Conservation (phyloP, 768 basidiomycete species). For the Mycena leptocephala region DNA sequence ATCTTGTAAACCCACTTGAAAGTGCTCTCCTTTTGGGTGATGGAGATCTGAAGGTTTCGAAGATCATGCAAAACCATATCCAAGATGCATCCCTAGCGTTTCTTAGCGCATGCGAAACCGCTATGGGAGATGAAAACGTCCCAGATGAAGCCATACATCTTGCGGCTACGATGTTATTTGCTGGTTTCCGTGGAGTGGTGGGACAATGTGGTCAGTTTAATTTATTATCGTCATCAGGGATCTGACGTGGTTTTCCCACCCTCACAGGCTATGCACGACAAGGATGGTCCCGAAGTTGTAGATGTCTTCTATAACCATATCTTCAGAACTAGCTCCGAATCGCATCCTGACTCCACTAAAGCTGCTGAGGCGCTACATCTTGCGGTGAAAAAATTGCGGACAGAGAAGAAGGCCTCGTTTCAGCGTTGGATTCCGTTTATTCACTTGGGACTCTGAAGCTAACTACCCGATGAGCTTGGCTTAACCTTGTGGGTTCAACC, state of each 20-base stretch:
- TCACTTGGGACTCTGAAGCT: slow-evolving; percentile 15
- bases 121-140: slow-evolving; percentile 18
- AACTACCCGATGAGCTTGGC: neutral
- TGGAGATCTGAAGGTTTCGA: slow-evolving; percentile 20
- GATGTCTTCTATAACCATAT: slow-evolving; percentile 10
- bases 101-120: slow-evolving; percentile 20
- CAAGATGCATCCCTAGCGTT: slow-evolving; percentile 16
- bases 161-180: slow-evolving; percentile 10
- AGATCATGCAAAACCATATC: slow-evolving; percentile 17
- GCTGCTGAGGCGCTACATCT: no score
- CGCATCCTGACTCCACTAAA: slow-evolving; percentile 7
- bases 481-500: slow-evolving; percentile 19
- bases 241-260: neutral
- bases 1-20: slow-evolving; percentile 11
- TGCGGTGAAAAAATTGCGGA: slow-evolving; percentile 10
- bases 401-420: slow-evolving; percentile 25
- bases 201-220: slow-evolving; percentile 22
- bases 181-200: no score
- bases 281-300: slow-evolving; percentile 15
- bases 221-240: slow-evolving; percentile 13
- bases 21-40: slow-evolving; percentile 12
- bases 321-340: neutral
- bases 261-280: slow-evolving; percentile 9
- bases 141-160: slow-evolving; percentile 25
- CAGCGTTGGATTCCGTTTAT: slow-evolving; percentile 22